Percentiles rank a stretch among this genome's conserved stretches.
phyloP scores from a whole-genome alignment of 2,329 filamentous ascomycete species.

The Penicillium psychrosexuale region DNA sequence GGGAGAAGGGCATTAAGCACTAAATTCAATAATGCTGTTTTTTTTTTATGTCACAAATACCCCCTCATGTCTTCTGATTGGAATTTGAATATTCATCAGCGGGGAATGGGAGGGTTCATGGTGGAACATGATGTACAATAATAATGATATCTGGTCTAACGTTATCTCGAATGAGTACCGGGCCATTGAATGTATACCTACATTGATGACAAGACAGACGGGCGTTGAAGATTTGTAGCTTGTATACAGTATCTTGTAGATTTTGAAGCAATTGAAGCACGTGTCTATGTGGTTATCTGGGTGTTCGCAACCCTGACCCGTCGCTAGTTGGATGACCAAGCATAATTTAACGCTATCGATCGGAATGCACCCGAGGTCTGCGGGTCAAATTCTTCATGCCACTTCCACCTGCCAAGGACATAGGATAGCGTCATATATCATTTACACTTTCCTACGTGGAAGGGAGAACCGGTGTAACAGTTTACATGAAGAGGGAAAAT shows the following conservation, averaged over 20 bases:
- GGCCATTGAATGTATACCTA: conserved; percentile 1
- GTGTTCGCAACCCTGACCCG: not conserved
- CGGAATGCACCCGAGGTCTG: not conserved
- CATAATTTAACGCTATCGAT: not conserved
- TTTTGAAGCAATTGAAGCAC: not conserved
- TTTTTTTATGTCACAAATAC: conserved; percentile 10
- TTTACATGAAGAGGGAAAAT: not conserved
- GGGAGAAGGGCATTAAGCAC: conserved; percentile 44
- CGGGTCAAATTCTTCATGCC: no score
- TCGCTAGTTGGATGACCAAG: not conserved
- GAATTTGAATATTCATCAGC: conserved; percentile 1
- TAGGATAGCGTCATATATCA: not conserved
- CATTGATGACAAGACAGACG: not conserved
- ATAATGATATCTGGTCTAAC: conserved; percentile 11
- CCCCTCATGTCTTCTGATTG: conserved; percentile 6
- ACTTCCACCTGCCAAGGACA: not conserved
- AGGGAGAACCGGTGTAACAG: not conserved
- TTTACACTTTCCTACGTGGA: not conserved
- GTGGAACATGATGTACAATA: conserved; percentile 65
- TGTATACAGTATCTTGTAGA: not conserved
- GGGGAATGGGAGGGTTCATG: conserved; percentile 63
- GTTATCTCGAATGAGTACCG: conserved; percentile 9
- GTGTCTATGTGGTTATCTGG: no score
- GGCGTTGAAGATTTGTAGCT: not conserved
- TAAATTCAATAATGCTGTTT: conserved; percentile 15